Percentiles rank a stretch among this genome's conserved stretches.
Conservation (phyloP, 805 yeast species). For the Grigorovia humatica region DNA sequence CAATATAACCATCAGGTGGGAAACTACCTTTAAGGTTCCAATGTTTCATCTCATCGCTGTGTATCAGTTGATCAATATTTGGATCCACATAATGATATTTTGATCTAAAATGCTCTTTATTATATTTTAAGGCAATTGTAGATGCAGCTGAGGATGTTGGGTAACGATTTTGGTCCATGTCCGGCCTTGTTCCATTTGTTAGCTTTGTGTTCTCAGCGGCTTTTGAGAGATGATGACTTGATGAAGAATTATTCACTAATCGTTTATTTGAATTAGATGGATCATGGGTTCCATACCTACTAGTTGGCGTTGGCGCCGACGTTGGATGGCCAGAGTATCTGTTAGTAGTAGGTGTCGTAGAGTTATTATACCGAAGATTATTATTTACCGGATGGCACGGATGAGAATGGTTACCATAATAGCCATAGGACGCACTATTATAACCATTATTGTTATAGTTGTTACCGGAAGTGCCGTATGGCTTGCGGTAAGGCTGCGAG, state of each 20-base stretch:
- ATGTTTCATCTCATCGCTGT: conserved; percentile 15
- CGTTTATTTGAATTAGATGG: not conserved
- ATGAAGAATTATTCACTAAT: not conserved
- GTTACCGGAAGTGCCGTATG: not conserved
- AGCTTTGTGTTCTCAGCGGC: not conserved
- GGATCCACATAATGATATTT: conserved; percentile 27
- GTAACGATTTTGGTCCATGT: not conserved
- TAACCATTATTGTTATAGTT: not conserved
- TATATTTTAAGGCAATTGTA: conserved; percentile 14
- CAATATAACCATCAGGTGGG: conserved; percentile 20
- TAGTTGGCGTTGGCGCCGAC: not conserved
- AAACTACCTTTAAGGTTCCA: conserved; percentile 15
- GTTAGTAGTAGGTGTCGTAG: not conserved
- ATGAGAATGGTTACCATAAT: not conserved
- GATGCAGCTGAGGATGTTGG: not conserved
- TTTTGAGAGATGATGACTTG: not conserved
- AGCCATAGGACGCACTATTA: not conserved
- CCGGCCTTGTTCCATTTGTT: not conserved
- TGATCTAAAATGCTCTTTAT: conserved; percentile 12
- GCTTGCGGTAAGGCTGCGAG: not conserved
- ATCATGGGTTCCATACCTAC: not conserved
- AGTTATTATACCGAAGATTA: not conserved
- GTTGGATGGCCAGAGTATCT: not conserved
- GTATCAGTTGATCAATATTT: conserved; percentile 10
- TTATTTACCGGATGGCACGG: not conserved